Base-by-base conservation (phyloP, 2,329 filamentous ascomycete species). In the Xylaria sp. region DNA sequence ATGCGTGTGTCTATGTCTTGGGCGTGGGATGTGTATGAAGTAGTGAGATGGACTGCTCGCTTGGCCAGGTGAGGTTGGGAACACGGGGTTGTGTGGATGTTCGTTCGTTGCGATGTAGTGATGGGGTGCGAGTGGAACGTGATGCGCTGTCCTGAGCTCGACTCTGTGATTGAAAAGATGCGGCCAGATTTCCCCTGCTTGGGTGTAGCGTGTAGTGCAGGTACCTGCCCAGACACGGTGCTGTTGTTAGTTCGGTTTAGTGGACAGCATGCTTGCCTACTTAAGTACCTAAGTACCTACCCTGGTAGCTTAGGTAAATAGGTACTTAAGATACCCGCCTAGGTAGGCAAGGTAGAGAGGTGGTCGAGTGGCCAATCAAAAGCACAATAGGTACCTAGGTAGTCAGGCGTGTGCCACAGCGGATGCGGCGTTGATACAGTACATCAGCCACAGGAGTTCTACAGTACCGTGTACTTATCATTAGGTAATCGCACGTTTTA, bases 131-230 rank as follows among this genome's bases (percentile, higher is more conserved):
- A 46, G 17, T 19, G 9, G 49, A 58, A 58, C 53, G 56, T 51
- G 60, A 53, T 63, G 63, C 54, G 63, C 63, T 63, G 64, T 58
- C 61, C 58, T 54, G 46, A 60, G 47, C 57, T 60, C 23, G 29
- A 25, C 21, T 2, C 25, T 19, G 17, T 29, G 25, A 11, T 10
- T 11, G n/a, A 10, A 60, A 60, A 57, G 67, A 66, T 68, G 59
- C 67, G 67, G 67, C 62, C 67, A 68, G 67, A 68, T 68, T 63
- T 68, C 67, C 62, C 60, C 52, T 62, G 60, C 46, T 49, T n/a
- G 21, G 51, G 27, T 7, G 17, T 15, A 33, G 25, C 38, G 21
- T n/a, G n/a, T n/a, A n/a, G n/a, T n/a, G n/a, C n/a, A n/a, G n/a
- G n/a, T n/a, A n/a, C n/a, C n/a, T n/a, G n/a, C n/a, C n/a, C n/a